These are phyloP conservation scores for Pleurotus djamor DNA, from an alignment of 768 basidiomycete species.

Conservation along the genomic window DNA sequence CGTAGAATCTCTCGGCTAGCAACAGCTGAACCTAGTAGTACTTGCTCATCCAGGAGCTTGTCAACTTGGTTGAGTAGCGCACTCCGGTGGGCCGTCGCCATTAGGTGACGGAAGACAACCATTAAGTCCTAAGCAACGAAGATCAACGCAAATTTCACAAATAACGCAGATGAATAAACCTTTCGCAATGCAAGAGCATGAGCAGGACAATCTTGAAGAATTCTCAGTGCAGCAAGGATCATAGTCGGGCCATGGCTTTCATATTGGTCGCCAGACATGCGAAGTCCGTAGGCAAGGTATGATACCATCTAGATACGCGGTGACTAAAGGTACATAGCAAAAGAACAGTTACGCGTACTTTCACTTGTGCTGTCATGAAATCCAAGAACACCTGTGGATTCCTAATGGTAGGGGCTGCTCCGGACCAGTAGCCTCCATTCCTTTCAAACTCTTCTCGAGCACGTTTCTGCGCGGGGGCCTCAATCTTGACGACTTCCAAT, in stretches of 20 bases:
- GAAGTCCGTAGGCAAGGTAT: constrained; percentile 86
- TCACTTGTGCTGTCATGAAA: constrained; percentile 86
- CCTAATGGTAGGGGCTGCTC: constrained; percentile 73
- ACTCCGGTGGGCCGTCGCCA: constrained; percentile 73
- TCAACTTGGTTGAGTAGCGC: constrained; percentile 83
- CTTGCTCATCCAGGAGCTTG: constrained; percentile 86
- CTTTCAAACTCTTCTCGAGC: constrained; percentile 79
- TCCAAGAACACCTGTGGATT: constrained; percentile 78
- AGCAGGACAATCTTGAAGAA: constrained; percentile 91
- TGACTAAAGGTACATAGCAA: constrained; percentile 53
- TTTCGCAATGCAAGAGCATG: constrained; percentile 81
- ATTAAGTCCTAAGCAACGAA: constrained; percentile 70
- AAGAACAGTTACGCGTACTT: constrained; percentile 76
- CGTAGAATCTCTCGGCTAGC: constrained; percentile 84
- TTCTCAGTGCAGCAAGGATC: constrained; percentile 75
- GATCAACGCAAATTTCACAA: constrained; percentile 5
- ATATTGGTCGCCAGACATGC: constrained; percentile 55
- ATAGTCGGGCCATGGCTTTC: constrained; percentile 80
- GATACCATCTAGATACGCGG: constrained; percentile 70
- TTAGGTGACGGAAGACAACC: constrained; percentile 89
- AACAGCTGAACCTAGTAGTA: constrained; percentile 82
- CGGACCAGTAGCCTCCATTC: constrained; percentile 80
- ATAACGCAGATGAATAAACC: constrained; percentile 35
- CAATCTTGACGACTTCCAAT: constrained; percentile 73
- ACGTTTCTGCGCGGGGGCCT: constrained; percentile 78